Evolutionary conservation across 495 filamentous ascomycete genomes (phyloP), one percentile per base, ranked within the genome.

Genomic region (Chaetomium tenue): DNA sequence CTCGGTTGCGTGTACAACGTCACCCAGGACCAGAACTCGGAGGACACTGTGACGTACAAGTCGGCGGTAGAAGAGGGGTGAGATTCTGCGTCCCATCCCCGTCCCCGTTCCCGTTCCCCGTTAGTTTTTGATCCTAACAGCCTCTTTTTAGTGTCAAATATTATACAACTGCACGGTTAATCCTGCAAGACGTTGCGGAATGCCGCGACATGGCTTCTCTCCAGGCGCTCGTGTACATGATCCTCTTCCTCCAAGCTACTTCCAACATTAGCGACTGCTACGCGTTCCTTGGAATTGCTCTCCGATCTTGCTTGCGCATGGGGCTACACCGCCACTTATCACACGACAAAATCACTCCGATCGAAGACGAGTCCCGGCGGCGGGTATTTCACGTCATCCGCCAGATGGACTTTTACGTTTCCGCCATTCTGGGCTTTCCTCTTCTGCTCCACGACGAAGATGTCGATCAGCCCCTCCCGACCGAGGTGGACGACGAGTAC

Each of bases 331-430:
- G 93, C 47, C 85, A 88, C 37, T 81, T 96, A 7, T 71, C 81
- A 39, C 81, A 85, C 39, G 80, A 85, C 37, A 87, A 88, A 61
- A 91, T 96, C 67, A 88, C 88, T 47, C 91, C 91, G 2, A 87
- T 98, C 63, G 92, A 98, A 71, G 83, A 87, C 58, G 91, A 98
- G 75, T 81, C 87, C 46, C 84, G 93, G 60, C 89, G 93, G 70
- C 85, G 93, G 23, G 84, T 93, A 51, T 98, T 97, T 70, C 97
- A 94, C 85, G 85, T 91, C 28, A 84, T 96, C 56, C 88, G 92
- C 40, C 95, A 94, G 69, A 90, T 97, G 88, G 93, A 97, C 67
- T 92, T 88, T 26, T 97, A 97, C 72, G 90, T 97, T 22, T 92
- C 91, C 58, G 92, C 92, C 7, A 78, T 97, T 54, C 79, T 98